Conservation (phyloP, 352 stramenopile genomes). For the Pythium phragmiticola region DNA sequence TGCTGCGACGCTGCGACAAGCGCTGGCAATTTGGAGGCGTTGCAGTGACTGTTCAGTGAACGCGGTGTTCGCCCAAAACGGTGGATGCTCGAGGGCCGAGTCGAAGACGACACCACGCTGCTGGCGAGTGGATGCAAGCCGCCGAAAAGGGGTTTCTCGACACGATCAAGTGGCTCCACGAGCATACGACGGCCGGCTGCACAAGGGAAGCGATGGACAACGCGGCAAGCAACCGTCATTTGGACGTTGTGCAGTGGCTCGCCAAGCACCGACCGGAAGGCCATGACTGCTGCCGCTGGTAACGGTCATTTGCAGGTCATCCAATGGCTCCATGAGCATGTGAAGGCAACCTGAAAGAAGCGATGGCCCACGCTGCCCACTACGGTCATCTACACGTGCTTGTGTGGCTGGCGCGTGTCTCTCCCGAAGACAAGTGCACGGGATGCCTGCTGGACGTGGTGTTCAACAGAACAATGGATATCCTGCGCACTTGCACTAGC, state of each 20-base stretch:
- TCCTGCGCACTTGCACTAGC: neutral
- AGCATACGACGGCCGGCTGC: conserved; percentile 16
- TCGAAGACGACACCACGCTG: neutral
- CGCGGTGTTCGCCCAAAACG: neutral
- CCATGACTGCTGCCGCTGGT: neutral
- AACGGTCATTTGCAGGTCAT: neutral
- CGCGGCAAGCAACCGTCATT: conserved; percentile 34
- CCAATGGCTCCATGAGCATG: neutral
- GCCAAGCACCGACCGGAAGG: conserved; percentile 29
- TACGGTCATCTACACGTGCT: neutral
- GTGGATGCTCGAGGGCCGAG: neutral
- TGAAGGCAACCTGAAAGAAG: neutral
- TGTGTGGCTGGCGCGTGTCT: neutral
- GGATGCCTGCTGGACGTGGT: neutral
- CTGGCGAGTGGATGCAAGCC: conserved; percentile 2
- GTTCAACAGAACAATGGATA: neutral
- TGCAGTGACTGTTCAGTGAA: neutral
- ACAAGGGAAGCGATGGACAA: conserved; percentile 38
- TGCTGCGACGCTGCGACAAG: neutral
- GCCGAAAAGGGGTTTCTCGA: conserved; percentile 24
- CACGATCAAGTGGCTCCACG: conserved; percentile 42
- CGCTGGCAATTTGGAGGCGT: neutral
- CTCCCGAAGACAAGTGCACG: neutral
- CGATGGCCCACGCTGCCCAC: neutral
- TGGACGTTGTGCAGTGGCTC: conserved; percentile 42